Evolutionary conservation across 768 basidiomycete species (phyloP), one percentile per base, ranked within the genome.

Genomic region (Galerina sulciceps): DNA sequence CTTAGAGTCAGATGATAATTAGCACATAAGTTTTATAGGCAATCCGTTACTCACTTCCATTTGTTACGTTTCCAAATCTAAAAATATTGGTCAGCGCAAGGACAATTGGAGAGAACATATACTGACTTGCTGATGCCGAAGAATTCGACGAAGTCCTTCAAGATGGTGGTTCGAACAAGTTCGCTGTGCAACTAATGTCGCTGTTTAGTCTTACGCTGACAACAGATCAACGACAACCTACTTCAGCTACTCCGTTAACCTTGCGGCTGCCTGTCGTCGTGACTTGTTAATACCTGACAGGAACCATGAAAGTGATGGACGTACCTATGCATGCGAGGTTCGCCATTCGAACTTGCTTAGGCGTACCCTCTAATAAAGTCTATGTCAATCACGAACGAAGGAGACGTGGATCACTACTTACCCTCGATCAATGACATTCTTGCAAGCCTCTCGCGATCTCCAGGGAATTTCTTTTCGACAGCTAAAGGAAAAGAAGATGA

Each of bases 241-340:
- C 86, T 78, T 95, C 96, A 10, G 97, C 96, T 13, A 99, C 97
- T 68, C 97, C 96, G 66, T 99, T 99, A 67, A 95, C 91, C 70
- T 88, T 91, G 65, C 88, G 85, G 67, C 89, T 91, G 26, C 87
- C 86, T 87, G 57, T 49, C 61, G 4, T 45, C 34, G 11, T 18
- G 9, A n/a, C 48, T 26, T 52, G 18, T 59, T 50, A 48, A 43
- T 11, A 45, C 43, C 23, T 45, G 20, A 20, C 14, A 13, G 13
- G 41, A 2, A 67, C 53, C 59, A 71, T 63, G 45, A 47, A 31
- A 4, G n/a, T 6, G 18, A n/a, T 38, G 31, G 8, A 57, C 72
- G 34, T 57, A 77, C 79, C 94, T 59, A 98, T 90, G 71, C 89
- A 90, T 15, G 97, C 97, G 22, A 99, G 79, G 73, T 91, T 88